phyloP scores from a whole-genome alignment of 129 eudicot species.

The Centella asiatica region DNA sequence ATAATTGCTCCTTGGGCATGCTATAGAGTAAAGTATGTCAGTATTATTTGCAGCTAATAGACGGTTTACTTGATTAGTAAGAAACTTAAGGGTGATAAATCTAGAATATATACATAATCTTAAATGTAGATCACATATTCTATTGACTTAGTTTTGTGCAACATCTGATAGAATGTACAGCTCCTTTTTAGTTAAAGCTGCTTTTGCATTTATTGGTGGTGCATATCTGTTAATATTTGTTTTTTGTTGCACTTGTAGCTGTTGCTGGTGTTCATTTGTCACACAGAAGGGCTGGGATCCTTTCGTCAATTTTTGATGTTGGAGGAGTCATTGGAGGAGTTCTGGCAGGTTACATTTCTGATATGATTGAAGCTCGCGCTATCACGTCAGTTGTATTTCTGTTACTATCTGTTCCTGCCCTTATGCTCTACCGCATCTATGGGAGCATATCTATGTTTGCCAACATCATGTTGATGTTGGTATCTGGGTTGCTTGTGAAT shows the following conservation, averaged over 20 bases:
- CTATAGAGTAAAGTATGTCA: too few species aligned
- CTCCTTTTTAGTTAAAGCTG: neutral
- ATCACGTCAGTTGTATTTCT: slow-evolving; percentile 61
- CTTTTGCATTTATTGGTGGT: neutral
- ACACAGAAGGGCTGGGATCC: slow-evolving; percentile 83
- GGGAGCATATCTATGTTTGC: slow-evolving; percentile 72
- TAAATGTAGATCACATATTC: neutral
- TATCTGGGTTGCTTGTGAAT: slow-evolving; percentile 72
- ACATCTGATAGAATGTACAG: too few species aligned
- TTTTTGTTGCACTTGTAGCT: slow-evolving; percentile 37
- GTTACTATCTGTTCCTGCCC: slow-evolving; percentile 57
- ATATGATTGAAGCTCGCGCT: slow-evolving; percentile 75
- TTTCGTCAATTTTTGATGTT: slow-evolving; percentile 79
- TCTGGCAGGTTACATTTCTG: slow-evolving; percentile 69
- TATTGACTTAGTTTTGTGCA: neutral
- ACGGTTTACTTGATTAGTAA: too few species aligned
- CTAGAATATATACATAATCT: too few species aligned
- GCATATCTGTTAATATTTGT: neutral
- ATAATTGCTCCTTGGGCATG: too few species aligned
- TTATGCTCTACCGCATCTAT: slow-evolving; percentile 59
- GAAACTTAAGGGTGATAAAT: too few species aligned
- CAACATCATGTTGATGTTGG: slow-evolving; percentile 50
- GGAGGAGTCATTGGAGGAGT: slow-evolving; percentile 94
- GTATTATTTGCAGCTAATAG: too few species aligned
- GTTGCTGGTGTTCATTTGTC: slow-evolving; percentile 96